Base-by-base conservation (phyloP, 1,284 basidiomycete genomes). In the Binderoboletus segoi region DNA sequence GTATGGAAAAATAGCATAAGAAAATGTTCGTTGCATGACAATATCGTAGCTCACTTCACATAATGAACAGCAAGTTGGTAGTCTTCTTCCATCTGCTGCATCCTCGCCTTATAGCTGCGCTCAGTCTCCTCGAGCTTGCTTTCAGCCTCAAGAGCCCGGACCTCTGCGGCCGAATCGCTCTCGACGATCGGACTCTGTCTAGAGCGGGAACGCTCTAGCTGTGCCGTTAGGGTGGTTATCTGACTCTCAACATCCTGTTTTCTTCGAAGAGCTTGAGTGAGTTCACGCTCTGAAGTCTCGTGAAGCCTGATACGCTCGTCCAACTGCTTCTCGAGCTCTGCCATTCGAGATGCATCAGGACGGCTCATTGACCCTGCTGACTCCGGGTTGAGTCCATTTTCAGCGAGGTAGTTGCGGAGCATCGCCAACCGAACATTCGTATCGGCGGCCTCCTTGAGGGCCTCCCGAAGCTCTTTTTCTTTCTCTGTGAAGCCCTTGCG, bases 11-110 rank as follows among this genome's bases (percentile, higher is more conserved):
- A 65, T 50, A 63, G 41, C 49, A 65, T 62, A 53, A 64, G 53
- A 62, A 40, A 53, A 48, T n/a, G 21, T 47, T 46, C 48, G 23
- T 48, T 32, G 41, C 18, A 51, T 45, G 48, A 50, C 54, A 44
- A 51, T 60, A 58, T 56, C 51, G 32, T 54, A 60, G 80, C 89
- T 80, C 73, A 93, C 91, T 94, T 93, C 62, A 94, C 91, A 73
- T 93, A 93, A 66, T 93, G 90, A 59, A 96, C 93, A 23, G 93
- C 94, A 45, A 94, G 82, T 70, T 96, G 92, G 74, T 98, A 98
- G 72, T 98, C 96, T 63, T 93, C 89, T 74, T 98, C 95, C 73
- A 98, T 86, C 69, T 94, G 92, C 67, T 85, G 82, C 73, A 92
- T 81, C 48, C 86, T 83, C 40, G 84, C 79, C 73, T 88, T 89